Base-by-base conservation (phyloP, 2,329 filamentous ascomycete genomes). In the Colletotrichum caudatum region DNA sequence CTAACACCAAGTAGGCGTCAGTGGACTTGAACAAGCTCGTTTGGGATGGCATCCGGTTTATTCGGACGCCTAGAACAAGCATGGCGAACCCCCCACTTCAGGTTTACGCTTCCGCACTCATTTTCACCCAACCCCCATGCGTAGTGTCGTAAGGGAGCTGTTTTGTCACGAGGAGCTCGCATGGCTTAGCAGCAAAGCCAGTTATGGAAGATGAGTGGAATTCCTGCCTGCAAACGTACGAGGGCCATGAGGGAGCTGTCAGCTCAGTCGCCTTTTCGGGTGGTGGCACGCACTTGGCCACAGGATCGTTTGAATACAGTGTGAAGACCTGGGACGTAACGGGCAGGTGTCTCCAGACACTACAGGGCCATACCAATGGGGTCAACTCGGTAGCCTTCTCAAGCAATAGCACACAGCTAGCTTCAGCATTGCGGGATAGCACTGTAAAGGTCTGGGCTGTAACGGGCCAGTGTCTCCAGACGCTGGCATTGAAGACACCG, bases 381-480 rank as follows among this genome's bases (percentile, higher is more conserved):
- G 23, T 51, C 23, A 51, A 5, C 4, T 6, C 11, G 5, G 23
- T 26, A 0, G 4, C 6, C 23, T 51, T 51, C 23, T 51, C 23
- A 3, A n/a, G 5, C 4, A 0, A 51, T 26, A 3, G 48, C 11
- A 16, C 2, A 0, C n/a, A 5, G 11, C 4, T 51, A 2, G 48
- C 23, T 12, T 51, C 23, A 16, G 48, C 12, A 8, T 51, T 23
- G 12, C 3, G 16, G 0, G 23, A 51, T 3, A 6, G 0, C 0
- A 51, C 12, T 16, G 5, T 26, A 1, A 51, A 51, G 7, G 23
- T 26, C 1, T 51, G 48, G 48, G 14, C 3, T 1, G 29, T 11
- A 5, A 26, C n/a, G 16, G 48, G 23, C 48, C 5, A 11, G 23
- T 44, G 41, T 18, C 41, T 18, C 6, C 14, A 12, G 7, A 18